phyloP scores from a whole-genome alignment of 2,329 filamentous ascomycete genomes.

The Scedosporium minutisporum region DNA sequence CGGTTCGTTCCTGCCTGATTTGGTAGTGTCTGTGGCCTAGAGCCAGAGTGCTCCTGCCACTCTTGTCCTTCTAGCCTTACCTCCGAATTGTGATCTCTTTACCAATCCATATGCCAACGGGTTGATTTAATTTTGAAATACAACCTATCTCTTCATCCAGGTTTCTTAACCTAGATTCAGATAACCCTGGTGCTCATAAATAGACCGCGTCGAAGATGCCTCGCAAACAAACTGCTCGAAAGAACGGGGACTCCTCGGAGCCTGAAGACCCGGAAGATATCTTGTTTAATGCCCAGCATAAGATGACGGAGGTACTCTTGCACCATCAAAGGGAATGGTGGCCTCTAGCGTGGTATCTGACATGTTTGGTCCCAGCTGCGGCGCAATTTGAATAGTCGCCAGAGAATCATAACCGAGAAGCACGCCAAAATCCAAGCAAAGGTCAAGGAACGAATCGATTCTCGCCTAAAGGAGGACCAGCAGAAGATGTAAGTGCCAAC shows the following conservation, averaged over 20 bases:
- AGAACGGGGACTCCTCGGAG: background rate
- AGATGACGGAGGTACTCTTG: conserved; percentile 4
- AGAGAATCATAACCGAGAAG: background rate
- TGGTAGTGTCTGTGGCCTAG: too few species aligned
- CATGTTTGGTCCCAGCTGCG: background rate
- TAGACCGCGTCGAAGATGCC: background rate
- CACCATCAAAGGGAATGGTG: background rate
- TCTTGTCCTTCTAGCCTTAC: too few species aligned
- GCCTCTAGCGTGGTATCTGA: background rate
- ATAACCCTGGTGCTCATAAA: background rate
- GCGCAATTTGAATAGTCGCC: background rate
- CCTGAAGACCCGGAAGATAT: conserved; percentile 4
- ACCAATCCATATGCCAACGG: too few species aligned
- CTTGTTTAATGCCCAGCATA: conserved; percentile 1
- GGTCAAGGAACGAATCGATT: conserved; percentile 3
- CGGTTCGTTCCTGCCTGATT: too few species aligned
- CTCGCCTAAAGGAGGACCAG: background rate
- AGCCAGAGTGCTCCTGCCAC: too few species aligned
- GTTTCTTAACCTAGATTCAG: too few species aligned
- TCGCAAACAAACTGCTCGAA: background rate
- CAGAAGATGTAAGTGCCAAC: background rate
- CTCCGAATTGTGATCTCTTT: too few species aligned
- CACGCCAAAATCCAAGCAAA: background rate
- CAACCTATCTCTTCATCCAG: too few species aligned
- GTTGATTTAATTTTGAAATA: too few species aligned